Percentiles rank a stretch among this genome's conserved stretches.
These are phyloP conservation scores for Eucalyptus tenuipes DNA, from an alignment of 345 rosid species.

Conservation along the genomic window DNA sequence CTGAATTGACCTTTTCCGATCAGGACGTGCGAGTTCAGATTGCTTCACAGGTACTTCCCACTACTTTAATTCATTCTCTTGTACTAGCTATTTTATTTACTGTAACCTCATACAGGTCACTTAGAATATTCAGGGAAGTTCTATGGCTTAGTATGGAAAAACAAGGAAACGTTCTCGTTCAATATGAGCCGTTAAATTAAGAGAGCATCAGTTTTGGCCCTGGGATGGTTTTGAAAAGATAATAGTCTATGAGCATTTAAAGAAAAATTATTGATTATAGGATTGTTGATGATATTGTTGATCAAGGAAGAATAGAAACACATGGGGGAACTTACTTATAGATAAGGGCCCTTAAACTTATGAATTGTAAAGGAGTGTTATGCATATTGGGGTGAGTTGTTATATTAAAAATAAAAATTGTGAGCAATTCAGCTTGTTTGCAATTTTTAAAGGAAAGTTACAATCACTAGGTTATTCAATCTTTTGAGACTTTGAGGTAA, in stretches of 20 bases:
- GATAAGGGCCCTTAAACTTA: neutral
- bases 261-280: neutral
- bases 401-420: neutral
- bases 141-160: neutral
- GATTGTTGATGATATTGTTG: neutral
- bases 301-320: neutral
- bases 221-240: neutral
- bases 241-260: neutral
- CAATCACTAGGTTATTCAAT: neutral
- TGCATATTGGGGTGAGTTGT: neutral
- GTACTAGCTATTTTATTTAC: neutral
- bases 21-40: conserved; percentile 39
- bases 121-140: neutral
- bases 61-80: neutral
- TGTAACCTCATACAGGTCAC: neutral
- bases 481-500: neutral
- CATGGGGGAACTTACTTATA: neutral
- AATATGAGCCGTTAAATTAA: neutral
- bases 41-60: conserved; percentile 36
- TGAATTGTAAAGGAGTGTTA: neutral
- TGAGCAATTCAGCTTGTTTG: neutral
- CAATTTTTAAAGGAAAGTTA: neutral
- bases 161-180: neutral
- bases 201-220: neutral
- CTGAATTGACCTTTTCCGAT: conserved; percentile 40